Evolutionary conservation across 164 flowering plant genomes (phyloP), one percentile per base, ranked within the genome.

Genomic region (Aristolochia californica): DNA sequence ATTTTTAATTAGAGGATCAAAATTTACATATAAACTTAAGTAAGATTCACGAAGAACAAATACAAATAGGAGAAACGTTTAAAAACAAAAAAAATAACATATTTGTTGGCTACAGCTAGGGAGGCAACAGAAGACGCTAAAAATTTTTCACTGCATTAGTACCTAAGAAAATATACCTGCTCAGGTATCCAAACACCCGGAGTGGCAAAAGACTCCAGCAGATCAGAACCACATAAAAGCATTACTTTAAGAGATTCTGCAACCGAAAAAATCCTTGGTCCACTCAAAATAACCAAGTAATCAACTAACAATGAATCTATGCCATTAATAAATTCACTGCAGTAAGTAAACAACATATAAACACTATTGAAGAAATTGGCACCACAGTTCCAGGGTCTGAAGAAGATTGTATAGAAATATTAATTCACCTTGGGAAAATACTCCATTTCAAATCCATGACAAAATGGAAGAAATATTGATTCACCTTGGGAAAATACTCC

Each of bases 171-270:
- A 65, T 25, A 38, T 74, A 84, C 96, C 87, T 88, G 98, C 38
- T 91, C 95, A 18, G 61, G 84, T 40, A 83, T 81, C 98, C 97
- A 91, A 47, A 64, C 72, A 60, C 89, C 91, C 59, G 86, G 93
- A 57, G 62, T 68, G 67, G 75, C 60, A 70, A 88, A 83, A 28
- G 98, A 88, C 66, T 81, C 79, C 26, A 91, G 79, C 53, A 88
- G 76, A 77, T 91, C 98, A 63, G 98, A 84, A 64, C 98, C 97
- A 75, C 98, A 91, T 2, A 87, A 78, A 60, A 88, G 85, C 95
- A 91, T 84, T 68, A 88, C 81, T 58, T 76, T 86, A 17, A 88
- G 78, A 54, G 69, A 73, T 45, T 69, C 94, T 90, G 67, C 66
- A 62, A 53, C 13, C 47, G 43, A 22, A 43, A 10, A 13, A 23